phyloP scores from a whole-genome alignment of 495 filamentous ascomycete species.

The Filosporella fistucella region DNA sequence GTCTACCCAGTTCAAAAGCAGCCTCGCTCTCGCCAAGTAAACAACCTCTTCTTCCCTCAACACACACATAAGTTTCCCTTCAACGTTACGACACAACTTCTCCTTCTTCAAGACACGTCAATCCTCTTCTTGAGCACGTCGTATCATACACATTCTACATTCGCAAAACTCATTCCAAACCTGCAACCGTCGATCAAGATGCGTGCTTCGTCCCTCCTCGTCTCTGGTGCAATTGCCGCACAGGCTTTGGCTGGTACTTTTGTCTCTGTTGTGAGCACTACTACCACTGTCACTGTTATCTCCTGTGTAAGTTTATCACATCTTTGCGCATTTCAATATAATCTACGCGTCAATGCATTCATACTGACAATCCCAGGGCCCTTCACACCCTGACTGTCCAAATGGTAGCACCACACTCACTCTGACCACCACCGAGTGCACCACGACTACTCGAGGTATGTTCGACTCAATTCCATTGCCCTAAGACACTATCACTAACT shows the following conservation, averaged over 20 bases:
- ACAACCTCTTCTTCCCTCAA: too few species aligned
- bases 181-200: slow-evolving; percentile 8
- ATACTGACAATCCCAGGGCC: too few species aligned
- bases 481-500: too few species aligned
- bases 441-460: too few species aligned
- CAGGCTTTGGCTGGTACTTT: background rate
- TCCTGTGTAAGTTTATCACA: background rate
- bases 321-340: background rate
- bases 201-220: slow-evolving; percentile 22
- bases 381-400: too few species aligned
- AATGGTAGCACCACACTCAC: too few species aligned
- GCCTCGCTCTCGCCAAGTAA: background rate
- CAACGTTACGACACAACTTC: slow-evolving; percentile 6
- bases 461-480: too few species aligned
- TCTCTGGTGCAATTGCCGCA: slow-evolving; percentile 21
- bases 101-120: slow-evolving; percentile 3
- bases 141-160: slow-evolving; percentile 27
- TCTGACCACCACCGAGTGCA: too few species aligned
- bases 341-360: too few species aligned
- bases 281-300: slow-evolving; percentile 16
- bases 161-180: slow-evolving; percentile 23
- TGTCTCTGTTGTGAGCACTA: background rate
- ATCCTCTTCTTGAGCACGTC: background rate
- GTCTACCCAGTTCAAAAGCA: background rate
- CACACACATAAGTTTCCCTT: background rate